These are phyloP conservation scores for Citrus sinensis DNA, from an alignment of 345 rosid species.

Conservation along the genomic window DNA sequence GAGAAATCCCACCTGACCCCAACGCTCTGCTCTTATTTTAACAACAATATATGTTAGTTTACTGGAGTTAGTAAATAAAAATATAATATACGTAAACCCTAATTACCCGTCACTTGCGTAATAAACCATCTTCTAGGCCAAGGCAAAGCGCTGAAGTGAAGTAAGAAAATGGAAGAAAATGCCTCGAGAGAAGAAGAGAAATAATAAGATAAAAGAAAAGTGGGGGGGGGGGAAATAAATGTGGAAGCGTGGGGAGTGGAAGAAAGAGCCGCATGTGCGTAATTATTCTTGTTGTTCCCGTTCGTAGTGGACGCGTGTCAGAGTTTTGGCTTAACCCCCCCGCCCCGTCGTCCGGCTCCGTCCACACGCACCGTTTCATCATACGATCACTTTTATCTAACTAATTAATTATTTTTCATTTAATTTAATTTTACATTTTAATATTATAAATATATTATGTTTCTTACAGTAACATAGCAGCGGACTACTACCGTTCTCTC, in stretches of 20 bases:
- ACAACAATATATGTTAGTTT: too few species aligned
- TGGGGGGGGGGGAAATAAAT: not conserved
- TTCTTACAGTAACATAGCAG: too few species aligned
- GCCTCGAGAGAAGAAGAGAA: not conserved
- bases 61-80: not conserved
- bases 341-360: not conserved
- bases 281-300: slow-evolving; percentile 12
- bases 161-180: too few species aligned
- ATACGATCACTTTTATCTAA: too few species aligned
- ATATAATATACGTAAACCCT: not conserved
- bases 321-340: not conserved
- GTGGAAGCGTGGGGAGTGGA: slow-evolving; percentile 22
- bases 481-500: not conserved
- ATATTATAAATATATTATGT: too few species aligned
- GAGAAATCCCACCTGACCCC: not conserved
- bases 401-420: not conserved
- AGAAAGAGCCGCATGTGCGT: slow-evolving; percentile 12
- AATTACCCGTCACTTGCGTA: not conserved
- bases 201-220: too few species aligned
- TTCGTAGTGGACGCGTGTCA: slow-evolving; percentile 11
- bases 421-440: too few species aligned
- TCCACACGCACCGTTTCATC: too few species aligned
- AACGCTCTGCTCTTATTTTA: too few species aligned
- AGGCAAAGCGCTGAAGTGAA: not conserved
- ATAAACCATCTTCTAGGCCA: not conserved